Conservation (phyloP, 2,329 filamentous ascomycete species). For the Aureobasidium sp. region DNA sequence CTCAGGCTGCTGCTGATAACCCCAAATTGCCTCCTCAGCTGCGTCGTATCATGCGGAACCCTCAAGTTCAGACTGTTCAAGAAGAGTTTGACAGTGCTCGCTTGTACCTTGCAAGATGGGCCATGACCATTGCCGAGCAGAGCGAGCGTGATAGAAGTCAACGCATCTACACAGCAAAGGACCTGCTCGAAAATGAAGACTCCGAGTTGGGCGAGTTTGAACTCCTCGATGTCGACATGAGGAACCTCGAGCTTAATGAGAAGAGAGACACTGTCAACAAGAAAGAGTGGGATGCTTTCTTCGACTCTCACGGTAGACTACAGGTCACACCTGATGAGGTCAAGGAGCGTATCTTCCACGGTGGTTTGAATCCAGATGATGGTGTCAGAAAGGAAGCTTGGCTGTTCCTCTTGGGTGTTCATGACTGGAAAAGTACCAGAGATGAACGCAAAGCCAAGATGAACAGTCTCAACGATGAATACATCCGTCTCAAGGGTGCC, state of each 20-base stretch:
- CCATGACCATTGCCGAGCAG: constrained; percentile 98
- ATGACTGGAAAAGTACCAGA: constrained; percentile 90
- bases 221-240: constrained; percentile 74
- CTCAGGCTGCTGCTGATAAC: constrained; percentile 92
- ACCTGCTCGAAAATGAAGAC: constrained; percentile 94
- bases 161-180: constrained; percentile 92
- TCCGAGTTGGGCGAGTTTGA: constrained; percentile 98
- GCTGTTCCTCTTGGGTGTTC: constrained; percentile 92
- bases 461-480: constrained; percentile 91
- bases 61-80: constrained; percentile 94
- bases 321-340: constrained; percentile 89
- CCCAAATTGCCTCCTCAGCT: constrained; percentile 92
- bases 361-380: constrained; percentile 88
- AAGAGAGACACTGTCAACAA: constrained; percentile 80
- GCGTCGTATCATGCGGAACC: constrained; percentile 84
- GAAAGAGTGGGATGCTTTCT: constrained; percentile 92
- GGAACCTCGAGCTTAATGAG: constrained; percentile 80
- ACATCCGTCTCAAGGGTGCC: constrained; percentile 90
- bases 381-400: constrained; percentile 97
- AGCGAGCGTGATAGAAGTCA: constrained; percentile 88
- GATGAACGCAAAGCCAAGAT: constrained; percentile 87
- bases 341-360: constrained; percentile 98
- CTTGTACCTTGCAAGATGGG: constrained; percentile 95
- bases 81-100: constrained; percentile 98
- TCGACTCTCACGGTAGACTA: constrained; percentile 79